Percentiles rank a stretch among this genome's conserved stretches.
phyloP scores from a whole-genome alignment of 345 rosid species.

The sweet orange (Citrus sinensis) region DVS_A1.0 CM039165.1:5608501-5609000 shows the following conservation, averaged over 20 bases:
- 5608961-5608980: conserved; percentile 4
- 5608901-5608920: not conserved
- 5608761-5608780: not conserved
- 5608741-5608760: not conserved
- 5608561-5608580: not conserved
- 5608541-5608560: not conserved
- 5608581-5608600: not conserved
- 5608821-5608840: not conserved
- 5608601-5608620: not conserved
- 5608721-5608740: not conserved
- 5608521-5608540: not conserved
- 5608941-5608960: not conserved
- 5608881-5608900: not conserved
- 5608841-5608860: not conserved
- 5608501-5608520: not conserved
- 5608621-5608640: too few relatives aligned
- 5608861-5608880: not conserved
- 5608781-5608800: not conserved
- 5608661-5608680: not conserved
- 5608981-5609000: conserved; percentile 6
- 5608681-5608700: not conserved
- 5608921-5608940: not conserved
- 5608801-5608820: not conserved
- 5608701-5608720: not conserved
- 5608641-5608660: not conserved